Evolutionary conservation across 2,329 filamentous ascomycete species (phyloP).

Genomic region (Penicillium sp.): DNA sequence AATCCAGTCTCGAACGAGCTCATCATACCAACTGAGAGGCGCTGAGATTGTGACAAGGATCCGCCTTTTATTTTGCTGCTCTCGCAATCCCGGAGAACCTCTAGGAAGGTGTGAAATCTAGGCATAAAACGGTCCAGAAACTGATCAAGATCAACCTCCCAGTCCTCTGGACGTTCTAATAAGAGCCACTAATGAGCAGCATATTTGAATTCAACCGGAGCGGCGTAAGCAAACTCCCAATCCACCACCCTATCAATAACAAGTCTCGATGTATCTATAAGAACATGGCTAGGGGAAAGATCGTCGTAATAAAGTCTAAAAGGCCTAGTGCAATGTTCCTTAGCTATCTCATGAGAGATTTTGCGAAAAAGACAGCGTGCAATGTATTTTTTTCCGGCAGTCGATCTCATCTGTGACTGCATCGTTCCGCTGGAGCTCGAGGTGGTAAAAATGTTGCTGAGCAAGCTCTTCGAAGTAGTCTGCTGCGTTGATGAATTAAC

Average conservation of each 20-base stretch:
- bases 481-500: too few species aligned
- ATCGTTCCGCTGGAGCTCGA: constrained; percentile 38
- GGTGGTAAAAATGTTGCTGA: constrained; percentile 36
- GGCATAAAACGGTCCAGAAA: constrained; percentile 34
- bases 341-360: constrained; percentile 21
- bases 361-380: constrained; percentile 34
- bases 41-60: constrained; percentile 26
- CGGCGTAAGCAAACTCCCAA: constrained; percentile 39
- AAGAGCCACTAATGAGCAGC: constrained; percentile 38
- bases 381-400: constrained; percentile 37
- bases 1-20: constrained; percentile 33
- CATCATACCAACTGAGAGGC: constrained; percentile 35
- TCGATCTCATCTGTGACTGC: constrained; percentile 32
- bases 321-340: constrained; percentile 30
- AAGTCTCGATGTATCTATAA: constrained; percentile 31
- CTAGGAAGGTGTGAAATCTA: constrained; percentile 34
- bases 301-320: constrained; percentile 42
- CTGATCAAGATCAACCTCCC: constrained; percentile 34
- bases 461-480: too few species aligned
- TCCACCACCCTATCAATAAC: constrained; percentile 34
- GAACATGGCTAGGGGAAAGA: constrained; percentile 36
- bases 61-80: constrained; percentile 25
- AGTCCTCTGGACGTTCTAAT: constrained; percentile 38
- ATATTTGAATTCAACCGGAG: constrained; percentile 32
- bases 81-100: constrained; percentile 35